These are phyloP conservation scores for Solanum hybrid DNA, from an alignment of 305 asterid species.

Conservation along the genomic window DNA sequence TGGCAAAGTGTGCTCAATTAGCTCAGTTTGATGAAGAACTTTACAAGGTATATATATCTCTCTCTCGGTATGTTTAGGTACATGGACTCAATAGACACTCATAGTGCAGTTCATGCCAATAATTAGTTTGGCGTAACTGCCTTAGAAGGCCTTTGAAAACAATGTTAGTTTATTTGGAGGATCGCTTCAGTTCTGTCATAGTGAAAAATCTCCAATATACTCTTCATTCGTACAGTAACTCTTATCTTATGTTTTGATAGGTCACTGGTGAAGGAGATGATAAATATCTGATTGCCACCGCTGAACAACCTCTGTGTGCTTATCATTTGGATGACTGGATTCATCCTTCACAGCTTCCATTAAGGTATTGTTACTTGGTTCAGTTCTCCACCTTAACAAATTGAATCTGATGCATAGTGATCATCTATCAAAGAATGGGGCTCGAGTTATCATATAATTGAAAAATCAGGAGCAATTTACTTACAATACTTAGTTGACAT, in stretches of 20 bases:
- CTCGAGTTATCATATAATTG: not conserved
- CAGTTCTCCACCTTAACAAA: not conserved
- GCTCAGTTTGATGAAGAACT: conserved; percentile 95
- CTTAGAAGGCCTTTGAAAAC: not conserved
- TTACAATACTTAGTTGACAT: not conserved
- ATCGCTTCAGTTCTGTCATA: not conserved
- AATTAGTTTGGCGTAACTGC: not conserved
- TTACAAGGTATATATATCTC: conserved; percentile 59
- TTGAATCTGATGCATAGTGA: not conserved
- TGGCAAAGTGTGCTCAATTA: conserved; percentile 93
- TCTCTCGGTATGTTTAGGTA: not conserved
- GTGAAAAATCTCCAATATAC: not conserved
- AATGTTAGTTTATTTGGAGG: not conserved
- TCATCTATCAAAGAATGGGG: not conserved
- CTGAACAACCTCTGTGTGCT: conserved; percentile 94
- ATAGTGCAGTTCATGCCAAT: not conserved
- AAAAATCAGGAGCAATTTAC: not conserved
- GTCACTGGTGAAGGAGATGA: conserved; percentile 95
- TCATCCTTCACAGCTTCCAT: conserved; percentile 74
- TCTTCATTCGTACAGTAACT: not conserved
- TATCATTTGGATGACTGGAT: conserved; percentile 95
- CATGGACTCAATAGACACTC: not conserved
- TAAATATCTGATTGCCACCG: conserved; percentile 87
- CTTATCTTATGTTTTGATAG: conserved; percentile 24
- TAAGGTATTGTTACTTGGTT: conserved; percentile 31